Conservation (phyloP, 345 rosid species). For the Hibiscus trionum region DNA sequence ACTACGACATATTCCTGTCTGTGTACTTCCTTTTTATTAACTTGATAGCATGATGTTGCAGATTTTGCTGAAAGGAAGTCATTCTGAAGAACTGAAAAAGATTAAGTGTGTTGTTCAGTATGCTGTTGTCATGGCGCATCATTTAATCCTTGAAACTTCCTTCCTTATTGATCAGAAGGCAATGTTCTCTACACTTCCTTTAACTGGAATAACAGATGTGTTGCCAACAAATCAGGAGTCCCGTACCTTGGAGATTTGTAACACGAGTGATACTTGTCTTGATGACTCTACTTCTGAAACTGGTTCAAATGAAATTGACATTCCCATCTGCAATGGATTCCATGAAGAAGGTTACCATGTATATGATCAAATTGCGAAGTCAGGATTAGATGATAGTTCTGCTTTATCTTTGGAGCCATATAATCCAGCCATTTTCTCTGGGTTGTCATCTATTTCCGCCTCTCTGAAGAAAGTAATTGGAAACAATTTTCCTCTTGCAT, state of each 20-base stretch:
- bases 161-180: slow-evolving; percentile 72
- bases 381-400: slow-evolving; percentile 27
- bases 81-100: slow-evolving; percentile 70
- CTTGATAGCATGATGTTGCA: slow-evolving; percentile 21
- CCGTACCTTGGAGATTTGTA: slow-evolving; percentile 23
- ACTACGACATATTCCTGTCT: neutral
- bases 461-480: slow-evolving; percentile 59
- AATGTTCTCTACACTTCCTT: slow-evolving; percentile 68
- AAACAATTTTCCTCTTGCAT: slow-evolving; percentile 31
- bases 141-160: slow-evolving; percentile 82
- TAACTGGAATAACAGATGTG: slow-evolving; percentile 25
- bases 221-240: slow-evolving; percentile 18
- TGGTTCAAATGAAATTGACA: slow-evolving; percentile 23
- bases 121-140: slow-evolving; percentile 65
- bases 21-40: neutral
- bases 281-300: slow-evolving; percentile 24
- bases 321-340: slow-evolving; percentile 44
- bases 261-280: slow-evolving; percentile 16
- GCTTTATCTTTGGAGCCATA: slow-evolving; percentile 58
- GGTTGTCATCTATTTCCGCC: slow-evolving; percentile 70
- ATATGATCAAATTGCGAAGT: slow-evolving; percentile 21
- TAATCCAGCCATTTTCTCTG: slow-evolving; percentile 65
- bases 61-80: slow-evolving; percentile 89
- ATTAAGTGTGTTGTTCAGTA: slow-evolving; percentile 67
- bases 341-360: slow-evolving; percentile 24